These are phyloP conservation scores for Oidiodendron maius DNA, from an alignment of 495 filamentous ascomycete species.

Conservation along the genomic window DNA sequence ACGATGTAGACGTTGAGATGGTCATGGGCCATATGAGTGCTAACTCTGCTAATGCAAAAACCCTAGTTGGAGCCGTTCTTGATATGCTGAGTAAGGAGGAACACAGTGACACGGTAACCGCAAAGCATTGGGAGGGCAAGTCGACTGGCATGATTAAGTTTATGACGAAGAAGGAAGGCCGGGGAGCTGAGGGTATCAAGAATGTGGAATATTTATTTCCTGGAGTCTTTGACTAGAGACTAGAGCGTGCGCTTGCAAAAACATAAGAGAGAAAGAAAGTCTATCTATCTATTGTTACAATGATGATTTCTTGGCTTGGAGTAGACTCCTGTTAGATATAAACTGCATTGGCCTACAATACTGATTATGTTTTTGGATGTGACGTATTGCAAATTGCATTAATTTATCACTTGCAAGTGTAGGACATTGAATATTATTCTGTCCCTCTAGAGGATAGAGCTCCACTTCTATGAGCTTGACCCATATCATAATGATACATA, in stretches of 20 bases:
- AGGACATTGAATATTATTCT: no score
- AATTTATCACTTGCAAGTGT: no score
- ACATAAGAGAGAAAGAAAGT: neutral
- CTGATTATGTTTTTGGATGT: no score
- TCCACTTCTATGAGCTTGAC: no score
- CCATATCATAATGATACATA: no score
- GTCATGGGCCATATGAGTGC: slow-evolving; percentile 95
- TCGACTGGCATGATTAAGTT: slow-evolving; percentile 64
- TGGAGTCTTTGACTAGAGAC: slow-evolving; percentile 32
- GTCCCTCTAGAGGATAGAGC: no score
- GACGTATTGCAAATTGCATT: no score
- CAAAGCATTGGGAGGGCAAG: slow-evolving; percentile 65
- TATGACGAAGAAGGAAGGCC: slow-evolving; percentile 61
- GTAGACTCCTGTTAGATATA: neutral
- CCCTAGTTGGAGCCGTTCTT: slow-evolving; percentile 79
- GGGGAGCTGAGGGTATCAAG: slow-evolving; percentile 57
- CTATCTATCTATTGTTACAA: no score
- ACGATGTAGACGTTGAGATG: slow-evolving; percentile 89
- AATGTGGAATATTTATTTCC: slow-evolving; percentile 77
- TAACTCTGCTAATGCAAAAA: slow-evolving; percentile 80
- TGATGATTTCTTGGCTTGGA: neutral
- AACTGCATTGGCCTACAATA: neutral
- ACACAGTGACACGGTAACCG: slow-evolving; percentile 66
- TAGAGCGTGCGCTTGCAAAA: neutral
- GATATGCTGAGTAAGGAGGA: slow-evolving; percentile 75